These are phyloP conservation scores for Leishmania lainsoni DNA, from an alignment of 208 protist genomes.

Conservation along the genomic window DNA sequence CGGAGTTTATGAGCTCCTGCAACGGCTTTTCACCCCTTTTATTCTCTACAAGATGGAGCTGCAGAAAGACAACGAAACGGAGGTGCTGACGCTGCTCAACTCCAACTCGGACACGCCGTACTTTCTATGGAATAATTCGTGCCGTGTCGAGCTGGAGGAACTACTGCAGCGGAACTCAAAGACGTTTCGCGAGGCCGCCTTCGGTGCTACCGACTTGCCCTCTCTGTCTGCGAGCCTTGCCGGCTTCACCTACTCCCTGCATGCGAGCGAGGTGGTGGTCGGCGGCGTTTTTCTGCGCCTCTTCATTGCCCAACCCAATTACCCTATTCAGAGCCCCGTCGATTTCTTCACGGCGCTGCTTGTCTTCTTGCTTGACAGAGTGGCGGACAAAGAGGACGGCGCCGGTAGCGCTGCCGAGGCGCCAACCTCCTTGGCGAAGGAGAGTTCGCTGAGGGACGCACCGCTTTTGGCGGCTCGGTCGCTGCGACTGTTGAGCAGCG, in stretches of 20 bases:
- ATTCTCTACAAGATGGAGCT: slow-evolving; percentile 68
- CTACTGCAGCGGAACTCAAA: slow-evolving; percentile 58
- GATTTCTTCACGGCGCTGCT: slow-evolving; percentile 65
- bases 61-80: slow-evolving; percentile 30
- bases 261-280: slow-evolving; percentile 81
- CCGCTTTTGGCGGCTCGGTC: slow-evolving; percentile 24
- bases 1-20: slow-evolving; percentile 45
- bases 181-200: slow-evolving; percentile 44
- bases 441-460: not conserved
- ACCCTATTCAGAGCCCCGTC: slow-evolving; percentile 69
- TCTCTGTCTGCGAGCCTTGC: slow-evolving; percentile 18
- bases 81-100: slow-evolving; percentile 84
- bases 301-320: slow-evolving; percentile 85
- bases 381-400: not conserved
- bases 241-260: slow-evolving; percentile 65
- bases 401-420: not conserved
- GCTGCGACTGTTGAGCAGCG: slow-evolving; percentile 16
- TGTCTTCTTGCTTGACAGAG: slow-evolving; percentile 30
- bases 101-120: slow-evolving; percentile 87
- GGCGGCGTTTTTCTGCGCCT: slow-evolving; percentile 90
- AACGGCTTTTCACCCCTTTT: slow-evolving; percentile 82
- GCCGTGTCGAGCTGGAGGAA: slow-evolving; percentile 78
- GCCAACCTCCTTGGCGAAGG: not conserved
- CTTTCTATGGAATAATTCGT: slow-evolving; percentile 89
- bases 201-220: slow-evolving; percentile 40